Base-by-base conservation (phyloP, 164 flowering plant species). In the Euptelea pleiosperma region DNA sequence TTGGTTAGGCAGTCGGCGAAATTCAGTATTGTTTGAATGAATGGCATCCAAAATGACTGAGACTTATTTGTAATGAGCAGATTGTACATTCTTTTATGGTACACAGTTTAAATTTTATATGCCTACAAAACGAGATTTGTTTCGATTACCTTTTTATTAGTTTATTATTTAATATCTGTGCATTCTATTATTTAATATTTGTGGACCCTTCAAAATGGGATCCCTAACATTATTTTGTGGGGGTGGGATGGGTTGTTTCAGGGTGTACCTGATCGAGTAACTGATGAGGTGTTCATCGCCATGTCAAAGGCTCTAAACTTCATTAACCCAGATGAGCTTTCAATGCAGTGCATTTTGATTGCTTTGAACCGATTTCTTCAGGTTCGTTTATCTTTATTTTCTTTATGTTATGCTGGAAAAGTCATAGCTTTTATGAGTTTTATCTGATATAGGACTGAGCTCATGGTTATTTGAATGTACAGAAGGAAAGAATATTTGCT, bases 291-390 rank as follows among this genome's bases (percentile, higher is more conserved):
- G 54, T 90, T 93, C 62, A 85, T 90, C 68, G 96, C 99, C 66
- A 93, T 93, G 99, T 90, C 99, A 50, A 93, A 93, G 82, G 97
- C 99, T 33, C 78, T 93, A 36, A 93, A 93, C 73, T 93, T 93
- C 74, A 91, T 90, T 48, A 91, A 93, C 60, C 99, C 97, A 21
- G 97, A 93, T 78, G 99, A 93, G 77, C 91, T 93, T 26, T 93
- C 99, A 10, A 93, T 93, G 97, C 97, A 90, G 73, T 93, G 98
- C 61, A 77, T 93, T 65, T 74, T 93, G 79, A 93, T 90, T 61
- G 99, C 99, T 41, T 73, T 93, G 71, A 93, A 93, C 72, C 75
- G 97, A 34, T 93, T 93, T 76, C 89, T 93, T 65, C 99, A 93
- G 97, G 99, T 84, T 63, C 36, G 75, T 9, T 33, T 44, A 19